Base-by-base conservation (phyloP, 2,329 filamentous ascomycete species). In the Penicillium sp. region DNA sequence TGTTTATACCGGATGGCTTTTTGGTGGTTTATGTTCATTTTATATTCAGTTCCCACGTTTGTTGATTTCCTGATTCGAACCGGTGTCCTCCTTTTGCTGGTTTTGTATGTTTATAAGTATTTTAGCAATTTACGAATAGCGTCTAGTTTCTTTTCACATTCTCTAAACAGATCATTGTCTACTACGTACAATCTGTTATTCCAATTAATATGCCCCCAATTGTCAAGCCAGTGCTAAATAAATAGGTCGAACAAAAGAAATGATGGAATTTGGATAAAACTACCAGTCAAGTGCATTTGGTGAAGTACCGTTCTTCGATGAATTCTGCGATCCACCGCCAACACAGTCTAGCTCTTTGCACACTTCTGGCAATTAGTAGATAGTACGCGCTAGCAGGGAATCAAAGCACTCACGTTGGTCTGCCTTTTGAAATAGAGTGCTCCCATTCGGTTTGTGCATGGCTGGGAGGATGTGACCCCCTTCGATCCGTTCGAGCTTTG, bases 361-460 rank as follows among this genome's bases (percentile, higher is more conserved):
- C 15, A 64, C 62, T 64, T 18, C 2, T n/a, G 1, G 16, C 3
- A 2, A 6, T 63, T 27, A 64, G 45, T 40, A 2, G 15, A 8
- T 1, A n/a, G 3, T 23, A 29, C 21, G 1, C 0, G 5, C 13
- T 16, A 3, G 5, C 7, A 4, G 2, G 1, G 8, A 4, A 4
- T 6, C 1, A 6, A 13, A 7, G 3, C 13, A 59, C 61, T 58
- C 12, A 71, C 68, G 29, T 35, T 68, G 60, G 12, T 71, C 67
- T 9, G 68, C 68, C 23, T 65, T 62, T 21, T 66, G 60, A 42
- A 68, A 70, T 12, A 57, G 59, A 6, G 55, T 49, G 29, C 67
- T 70, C 8, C 54, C 56, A 18, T 63, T 57, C 1, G 65, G 63
- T 16, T 67, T 58, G 45, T 62, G 62, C 57, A 57, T 65, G 1